Conservation (phyloP, 2,329 filamentous ascomycete species). For the Fusarium luffae region DNA sequence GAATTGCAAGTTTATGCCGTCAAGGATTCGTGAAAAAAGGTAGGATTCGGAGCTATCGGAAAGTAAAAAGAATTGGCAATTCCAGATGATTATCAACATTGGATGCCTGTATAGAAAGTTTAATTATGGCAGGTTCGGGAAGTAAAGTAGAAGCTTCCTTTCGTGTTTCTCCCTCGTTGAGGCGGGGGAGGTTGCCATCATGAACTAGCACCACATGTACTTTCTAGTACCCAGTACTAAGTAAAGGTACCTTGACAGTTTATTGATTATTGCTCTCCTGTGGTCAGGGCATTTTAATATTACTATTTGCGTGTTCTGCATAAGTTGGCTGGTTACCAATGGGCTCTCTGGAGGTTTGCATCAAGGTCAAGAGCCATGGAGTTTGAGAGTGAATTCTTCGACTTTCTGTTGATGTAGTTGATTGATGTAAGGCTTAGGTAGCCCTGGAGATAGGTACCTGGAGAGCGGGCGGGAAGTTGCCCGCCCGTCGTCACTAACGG, state of each 20-base stretch:
- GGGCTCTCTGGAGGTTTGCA: background rate
- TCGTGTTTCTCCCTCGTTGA: background rate
- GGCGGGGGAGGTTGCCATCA: background rate
- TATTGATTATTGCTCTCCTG: background rate
- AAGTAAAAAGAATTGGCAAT: background rate
- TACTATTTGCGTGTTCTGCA: background rate
- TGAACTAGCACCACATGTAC: background rate
- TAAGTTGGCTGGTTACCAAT: background rate
- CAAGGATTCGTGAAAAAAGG: background rate
- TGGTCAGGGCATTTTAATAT: background rate
- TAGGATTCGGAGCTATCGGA: slow-evolving; percentile 30
- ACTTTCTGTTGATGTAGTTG: background rate
- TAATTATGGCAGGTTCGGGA: background rate
- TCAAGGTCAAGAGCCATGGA: background rate
- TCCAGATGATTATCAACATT: background rate
- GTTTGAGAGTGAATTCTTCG: background rate
- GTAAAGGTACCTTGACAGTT: background rate
- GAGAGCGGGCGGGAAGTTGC: slow-evolving; percentile 3
- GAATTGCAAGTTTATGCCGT: background rate
- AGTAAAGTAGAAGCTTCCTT: background rate
- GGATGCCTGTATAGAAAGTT: background rate
- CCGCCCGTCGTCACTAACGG: slow-evolving; percentile 11
- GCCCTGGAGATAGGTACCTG: background rate
- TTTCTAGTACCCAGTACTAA: background rate
- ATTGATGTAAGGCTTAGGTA: background rate